Base-by-base conservation (phyloP, 1,139 yeast species). In the Petasospora fabianii region DNA sequence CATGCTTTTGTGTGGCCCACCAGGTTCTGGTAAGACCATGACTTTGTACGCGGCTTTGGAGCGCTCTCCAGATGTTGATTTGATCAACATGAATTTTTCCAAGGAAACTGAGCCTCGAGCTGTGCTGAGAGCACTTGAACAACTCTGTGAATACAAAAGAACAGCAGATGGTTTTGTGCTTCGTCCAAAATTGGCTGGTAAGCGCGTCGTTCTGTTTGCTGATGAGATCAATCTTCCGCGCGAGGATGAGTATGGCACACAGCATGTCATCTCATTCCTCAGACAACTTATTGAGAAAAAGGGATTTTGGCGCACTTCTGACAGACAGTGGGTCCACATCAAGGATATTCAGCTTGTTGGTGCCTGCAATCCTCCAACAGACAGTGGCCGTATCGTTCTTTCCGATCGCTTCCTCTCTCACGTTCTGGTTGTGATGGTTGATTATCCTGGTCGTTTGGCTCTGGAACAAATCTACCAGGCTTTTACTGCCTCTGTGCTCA, bases 11-110 rank as follows among this genome's bases (percentile, higher is more conserved):
- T 88, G 96, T 63, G 98, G 98, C 5, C 97, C 97, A 0, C 97
- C 98, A 0, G 98, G 98, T 3, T 84, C 96, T 0, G 98, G 98
- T 47, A 92, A 92, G 57, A 90, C 97, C 0, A 90, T 90, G 97
- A 80, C 92, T 0, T 62, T 92, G 21, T 71, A 85, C 49, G 79
- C 82, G 39, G 80, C 88, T 0, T 60, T 92, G 32, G 66, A 85
- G 35, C 71, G 69, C 39, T 69, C 82, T 0, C 73, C 80, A 0
- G 67, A 71, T 20, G 65, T 79, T 43, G 85, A 81, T 28, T 66
- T 86, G 6, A 69, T 81, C 3, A 76, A 87, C 2, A 62, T 92
- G 49, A 90, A 88, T 54, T 88, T 90, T 54, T 86, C 96, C 1
- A 86, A 85, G 47, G 92, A 85, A 22, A 83, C 96, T 0, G 66